These are phyloP conservation scores for Tulasnella sp. DNA, from an alignment of 768 basidiomycete genomes.

Conservation along the genomic window DNA sequence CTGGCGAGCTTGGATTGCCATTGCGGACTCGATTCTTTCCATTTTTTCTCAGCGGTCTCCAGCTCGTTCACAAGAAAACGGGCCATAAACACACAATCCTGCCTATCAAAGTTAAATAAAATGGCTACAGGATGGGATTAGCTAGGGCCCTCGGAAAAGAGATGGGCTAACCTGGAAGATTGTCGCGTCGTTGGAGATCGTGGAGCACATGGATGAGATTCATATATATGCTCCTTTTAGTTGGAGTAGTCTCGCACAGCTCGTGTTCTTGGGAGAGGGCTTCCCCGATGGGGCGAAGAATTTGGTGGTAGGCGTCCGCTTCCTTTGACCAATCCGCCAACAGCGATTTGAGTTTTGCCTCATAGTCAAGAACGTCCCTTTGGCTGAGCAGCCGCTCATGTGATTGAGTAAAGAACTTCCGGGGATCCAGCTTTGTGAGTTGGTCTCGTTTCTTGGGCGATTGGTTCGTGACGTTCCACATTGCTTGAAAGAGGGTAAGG, in stretches of 20 bases:
- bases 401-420: slow-evolving; percentile 37
- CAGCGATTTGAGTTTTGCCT: slow-evolving; percentile 43
- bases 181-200: slow-evolving; percentile 47
- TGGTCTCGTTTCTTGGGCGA: slow-evolving; percentile 20
- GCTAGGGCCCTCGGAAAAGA: not conserved
- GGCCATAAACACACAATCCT: slow-evolving; percentile 50
- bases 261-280: slow-evolving; percentile 15
- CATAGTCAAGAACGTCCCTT: slow-evolving; percentile 54
- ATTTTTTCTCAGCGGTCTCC: slow-evolving; percentile 40
- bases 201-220: slow-evolving; percentile 48
- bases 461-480: slow-evolving; percentile 26
- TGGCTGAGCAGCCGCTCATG: slow-evolving; percentile 31
- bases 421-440: slow-evolving; percentile 37
- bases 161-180: slow-evolving; percentile 41
- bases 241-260: not conserved
- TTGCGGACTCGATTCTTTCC: slow-evolving; percentile 40
- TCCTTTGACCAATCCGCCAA: slow-evolving; percentile 35
- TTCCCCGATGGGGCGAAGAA: slow-evolving; percentile 21
- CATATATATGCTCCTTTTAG: slow-evolving; percentile 19
- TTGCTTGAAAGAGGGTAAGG: slow-evolving; percentile 43
- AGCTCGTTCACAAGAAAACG: slow-evolving; percentile 34
- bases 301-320: slow-evolving; percentile 20
- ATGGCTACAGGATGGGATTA: slow-evolving; percentile 47
- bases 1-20: slow-evolving; percentile 47
- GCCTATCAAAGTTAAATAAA: slow-evolving; percentile 58